Evolutionary conservation across 2,329 filamentous ascomycete species (phyloP), one percentile per base, ranked within the genome.

Genomic region (Hymenoscyphus scutula): DNA sequence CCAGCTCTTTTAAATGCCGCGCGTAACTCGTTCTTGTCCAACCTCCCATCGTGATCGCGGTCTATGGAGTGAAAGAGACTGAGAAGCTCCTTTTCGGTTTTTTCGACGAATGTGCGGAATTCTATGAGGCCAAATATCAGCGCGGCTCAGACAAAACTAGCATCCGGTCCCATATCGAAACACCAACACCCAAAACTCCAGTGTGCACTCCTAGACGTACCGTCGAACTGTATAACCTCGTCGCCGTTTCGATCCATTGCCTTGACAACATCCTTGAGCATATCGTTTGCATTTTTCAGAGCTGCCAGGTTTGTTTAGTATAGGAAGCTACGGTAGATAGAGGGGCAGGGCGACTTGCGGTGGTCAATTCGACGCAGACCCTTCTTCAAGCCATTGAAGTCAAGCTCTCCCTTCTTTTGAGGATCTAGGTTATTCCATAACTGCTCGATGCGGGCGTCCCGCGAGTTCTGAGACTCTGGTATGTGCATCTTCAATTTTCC

Each of bases 341-440:
- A 60, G 19, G 56, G 63, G 57, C 45, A 64, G 51, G 45, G 60
- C 56, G 56, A 60, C 59, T 63, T 66, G 75, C 88, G 95, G 76
- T 99, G 95, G 76, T 98, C 93, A 72, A 98, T 92, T 77, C 88
- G 90, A 75, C 82, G 87, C 73, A 99, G 79, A 3, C 94, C 95
- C 78, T 87, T 91, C 78, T 93, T 89, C 70, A 99, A 80, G 34
- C 87, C 92, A 75, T 89, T 87, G 68, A 96, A 81, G 77, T 98
- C 93, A 71, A 99, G 82, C 75, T 91, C 88, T 63, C 91, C 91
- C 71, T 89, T 87, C 63, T 83, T 82, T 68, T 87, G 84, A 68
- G 89, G 88, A 76, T 96, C 92, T 69, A 99, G 84, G 72, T 85
- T 88, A 74, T 80, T 81, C 93, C 94, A 98, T 73, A 98, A 85